These are phyloP conservation scores for Rhodotorula sp. DNA, from an alignment of 1,284 basidiomycete genomes.

Conservation along the genomic window DNA sequence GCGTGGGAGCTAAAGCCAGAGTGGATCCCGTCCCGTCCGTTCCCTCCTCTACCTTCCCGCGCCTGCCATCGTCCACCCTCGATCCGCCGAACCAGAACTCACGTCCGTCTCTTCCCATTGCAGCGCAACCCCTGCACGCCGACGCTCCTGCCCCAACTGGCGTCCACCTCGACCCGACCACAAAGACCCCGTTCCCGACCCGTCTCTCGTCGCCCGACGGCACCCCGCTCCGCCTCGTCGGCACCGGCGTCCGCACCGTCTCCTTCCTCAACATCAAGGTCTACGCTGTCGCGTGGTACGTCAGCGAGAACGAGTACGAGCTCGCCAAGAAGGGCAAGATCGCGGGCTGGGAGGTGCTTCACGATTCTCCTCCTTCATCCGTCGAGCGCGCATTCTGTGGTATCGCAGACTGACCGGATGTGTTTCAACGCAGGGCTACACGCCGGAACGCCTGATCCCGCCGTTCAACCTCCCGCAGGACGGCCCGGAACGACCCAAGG, in stretches of 20 bases:
- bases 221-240: conserved; percentile 64
- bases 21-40: conserved; percentile 10
- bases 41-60: too few species aligned
- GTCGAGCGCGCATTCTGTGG: too few species aligned
- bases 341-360: conserved; percentile 26
- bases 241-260: conserved; percentile 79
- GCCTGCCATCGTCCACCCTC: too few species aligned
- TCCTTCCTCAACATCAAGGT: conserved; percentile 77
- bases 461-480: conserved; percentile 1
- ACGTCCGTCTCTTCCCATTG: neutral
- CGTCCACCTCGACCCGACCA: conserved; percentile 49
- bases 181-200: conserved; percentile 50
- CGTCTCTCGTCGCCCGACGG: conserved; percentile 41
- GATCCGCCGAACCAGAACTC: neutral
- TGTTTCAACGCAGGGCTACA: conserved; percentile 22
- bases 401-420: too few species aligned
- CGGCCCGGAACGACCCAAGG: neutral
- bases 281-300: conserved; percentile 83
- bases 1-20: conserved; percentile 15
- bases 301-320: conserved; percentile 59
- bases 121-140: conserved; percentile 20
- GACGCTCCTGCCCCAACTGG: conserved; percentile 9
- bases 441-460: conserved; percentile 21
- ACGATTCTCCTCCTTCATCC: neutral
- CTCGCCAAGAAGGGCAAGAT: conserved; percentile 1